These are phyloP conservation scores for Scedosporium minutisporum DNA, from an alignment of 2,329 filamentous ascomycete genomes.

Conservation along the genomic window DNA sequence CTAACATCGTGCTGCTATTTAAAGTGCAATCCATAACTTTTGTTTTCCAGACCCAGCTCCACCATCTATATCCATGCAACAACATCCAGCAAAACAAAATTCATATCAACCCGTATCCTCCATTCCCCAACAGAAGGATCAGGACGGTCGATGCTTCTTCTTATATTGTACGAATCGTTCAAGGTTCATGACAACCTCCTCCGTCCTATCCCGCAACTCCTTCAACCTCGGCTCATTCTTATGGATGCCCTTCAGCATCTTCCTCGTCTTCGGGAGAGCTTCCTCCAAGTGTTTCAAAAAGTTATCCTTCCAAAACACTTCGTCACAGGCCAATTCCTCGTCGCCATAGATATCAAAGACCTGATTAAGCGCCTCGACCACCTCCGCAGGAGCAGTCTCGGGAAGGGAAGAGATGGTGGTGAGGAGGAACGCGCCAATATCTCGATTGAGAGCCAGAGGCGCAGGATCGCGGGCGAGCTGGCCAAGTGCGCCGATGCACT, in stretches of 20 bases:
- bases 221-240: conserved; percentile 37
- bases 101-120: no score
- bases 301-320: conserved; percentile 54
- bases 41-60: not conserved
- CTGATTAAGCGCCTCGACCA: conserved; percentile 56
- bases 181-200: conserved; percentile 53
- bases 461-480: conserved; percentile 49
- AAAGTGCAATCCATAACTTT: not conserved
- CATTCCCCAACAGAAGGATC: not conserved
- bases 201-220: conserved; percentile 49
- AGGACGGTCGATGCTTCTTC: conserved; percentile 41
- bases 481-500: conserved; percentile 57
- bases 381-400: conserved; percentile 44
- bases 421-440: conserved; percentile 54
- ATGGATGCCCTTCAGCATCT: conserved; percentile 50
- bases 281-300: conserved; percentile 51
- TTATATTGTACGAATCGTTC: conserved; percentile 56
- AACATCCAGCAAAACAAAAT: not conserved
- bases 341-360: conserved; percentile 60
- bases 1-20: not conserved
- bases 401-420: conserved; percentile 42
- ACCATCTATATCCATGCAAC: not conserved
- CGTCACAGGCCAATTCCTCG: conserved; percentile 47
- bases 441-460: conserved; percentile 44
- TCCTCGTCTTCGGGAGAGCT: conserved; percentile 40